Evolutionary conservation across 139 green algal species (phyloP), one percentile per base, ranked within the genome.

Genomic region (Monoraphidium neglectum): DNA sequence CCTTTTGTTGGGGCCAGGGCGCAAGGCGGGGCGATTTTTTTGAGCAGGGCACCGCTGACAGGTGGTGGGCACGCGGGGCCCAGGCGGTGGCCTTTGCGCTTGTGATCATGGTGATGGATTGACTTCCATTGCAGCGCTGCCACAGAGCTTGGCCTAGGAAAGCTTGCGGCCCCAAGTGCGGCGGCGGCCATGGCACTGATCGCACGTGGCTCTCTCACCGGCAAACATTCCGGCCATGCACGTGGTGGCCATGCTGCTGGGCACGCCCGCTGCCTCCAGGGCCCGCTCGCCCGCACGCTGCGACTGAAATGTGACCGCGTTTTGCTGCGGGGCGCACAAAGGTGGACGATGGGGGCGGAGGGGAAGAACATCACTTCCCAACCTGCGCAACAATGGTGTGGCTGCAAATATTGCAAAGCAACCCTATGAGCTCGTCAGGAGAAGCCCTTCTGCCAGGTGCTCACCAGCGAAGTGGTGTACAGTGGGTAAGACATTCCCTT

Each of bases 401-500:
- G 51, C 51, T 60, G 51, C n/a, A n/a, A n/a, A n/a, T n/a, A n/a
- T n/a, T n/a, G n/a, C n/a, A n/a, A n/a, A n/a, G n/a, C n/a, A n/a
- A n/a, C n/a, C n/a, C n/a, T n/a, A n/a, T n/a, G n/a, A n/a, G n/a
- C n/a, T n/a, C n/a, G n/a, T n/a, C 24, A 72, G 36, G 16, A n/a
- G 37, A 60, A 60, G 51, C 18, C 51, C 18, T 60, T 21, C 51
- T 60, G 18, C 21, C 23, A 0, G 59, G 4, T 3, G 88, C 86
- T n/a, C 86, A 89, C 83, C 28, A 92, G 30, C 1, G 85, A 74
- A 1, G 80, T 83, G 3, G 84, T 90, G 28, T 69, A 46, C 0
- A 92, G 69, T 0, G 89, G 89, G 68, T 90, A 92, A 0, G 72
- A 72, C 72, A 92, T 82, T 10, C 89, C 89, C 24, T 69, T 81